These are phyloP conservation scores for Talaromyces funiculosus DNA, from an alignment of 2,329 filamentous ascomycete genomes.

Conservation along the genomic window DNA sequence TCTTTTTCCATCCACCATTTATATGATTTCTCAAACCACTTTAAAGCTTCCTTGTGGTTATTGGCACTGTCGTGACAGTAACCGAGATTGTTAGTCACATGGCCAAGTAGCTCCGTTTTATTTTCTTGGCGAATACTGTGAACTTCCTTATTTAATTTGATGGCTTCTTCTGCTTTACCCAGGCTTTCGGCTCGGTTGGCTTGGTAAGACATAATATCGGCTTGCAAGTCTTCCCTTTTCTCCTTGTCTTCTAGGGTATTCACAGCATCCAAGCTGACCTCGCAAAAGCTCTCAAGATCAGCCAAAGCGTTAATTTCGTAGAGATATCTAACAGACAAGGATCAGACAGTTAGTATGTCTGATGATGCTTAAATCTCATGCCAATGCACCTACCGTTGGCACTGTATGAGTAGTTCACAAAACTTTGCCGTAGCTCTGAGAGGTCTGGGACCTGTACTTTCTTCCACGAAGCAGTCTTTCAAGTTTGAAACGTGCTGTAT, in stretches of 20 bases:
- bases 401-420: not conserved
- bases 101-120: not conserved
- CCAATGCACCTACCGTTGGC: not conserved
- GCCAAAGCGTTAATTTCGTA: not conserved
- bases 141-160: not conserved
- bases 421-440: not conserved
- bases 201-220: not conserved
- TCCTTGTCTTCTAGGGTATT: not conserved
- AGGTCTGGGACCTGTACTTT: not conserved
- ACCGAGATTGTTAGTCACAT: not conserved
- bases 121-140: not conserved
- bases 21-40: not conserved
- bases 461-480: not conserved
- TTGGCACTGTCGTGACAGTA: not conserved
- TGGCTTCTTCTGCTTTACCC: not conserved
- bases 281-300: not conserved
- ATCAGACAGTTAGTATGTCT: not conserved
- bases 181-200: not conserved
- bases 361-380: not conserved
- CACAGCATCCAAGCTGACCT: not conserved
- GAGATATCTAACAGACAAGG: not conserved
- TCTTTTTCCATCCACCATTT: not conserved
- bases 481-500: not conserved
- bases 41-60: not conserved
- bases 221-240: not conserved